Base-by-base conservation (phyloP, 2,329 filamentous ascomycete species). In the Exophiala calicioides region DNA sequence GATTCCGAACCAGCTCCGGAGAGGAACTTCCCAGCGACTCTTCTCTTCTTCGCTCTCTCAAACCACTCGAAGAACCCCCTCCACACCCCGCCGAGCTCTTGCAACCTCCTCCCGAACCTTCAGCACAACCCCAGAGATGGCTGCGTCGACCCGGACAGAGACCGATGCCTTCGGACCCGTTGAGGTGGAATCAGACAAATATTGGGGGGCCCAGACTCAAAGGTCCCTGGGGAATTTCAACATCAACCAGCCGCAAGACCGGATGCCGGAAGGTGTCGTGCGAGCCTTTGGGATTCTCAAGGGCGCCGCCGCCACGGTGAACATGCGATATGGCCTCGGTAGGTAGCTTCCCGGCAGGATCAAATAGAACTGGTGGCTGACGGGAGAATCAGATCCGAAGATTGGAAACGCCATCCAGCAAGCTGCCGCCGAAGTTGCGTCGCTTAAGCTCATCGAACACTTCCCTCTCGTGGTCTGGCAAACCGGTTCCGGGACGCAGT, bases 401-500 rank as follows among this genome's bases (percentile, higher is more conserved):
- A 73, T 98, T 59, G 90, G 88, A 60, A 79, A 89, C 70, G 93
- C 93, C 57, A 97, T 97, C 64, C 86, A 96, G 75, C 83, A 96
- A 76, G 93, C 93, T 49, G 90, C 93, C 57, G 80, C 84, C 55
- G 93, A 98, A 76, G 91, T 98, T 30, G 90, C 91, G 47, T 85
- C 88, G 56, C 83, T 93, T 66, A 95, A 96, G 80, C 85, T 97
- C 62, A 71, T 94, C 64, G 90, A 96, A 71, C 91, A 97, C 78
- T 97, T 98, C 76, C 93, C 93, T 58, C 87, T 97, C 52, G 91
- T 97, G 47, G 91, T 98, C 66, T 98, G 93, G 93, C 93, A 98
- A 78, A 98, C 93, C 44, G 93, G 93, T 56, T 97, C 93, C 39
- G 93, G 93, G 67, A 97, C 93, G 21, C 93, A 97, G 78, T 96